Base-by-base conservation (phyloP, 768 basidiomycete genomes). In the Russula compacta region DNA sequence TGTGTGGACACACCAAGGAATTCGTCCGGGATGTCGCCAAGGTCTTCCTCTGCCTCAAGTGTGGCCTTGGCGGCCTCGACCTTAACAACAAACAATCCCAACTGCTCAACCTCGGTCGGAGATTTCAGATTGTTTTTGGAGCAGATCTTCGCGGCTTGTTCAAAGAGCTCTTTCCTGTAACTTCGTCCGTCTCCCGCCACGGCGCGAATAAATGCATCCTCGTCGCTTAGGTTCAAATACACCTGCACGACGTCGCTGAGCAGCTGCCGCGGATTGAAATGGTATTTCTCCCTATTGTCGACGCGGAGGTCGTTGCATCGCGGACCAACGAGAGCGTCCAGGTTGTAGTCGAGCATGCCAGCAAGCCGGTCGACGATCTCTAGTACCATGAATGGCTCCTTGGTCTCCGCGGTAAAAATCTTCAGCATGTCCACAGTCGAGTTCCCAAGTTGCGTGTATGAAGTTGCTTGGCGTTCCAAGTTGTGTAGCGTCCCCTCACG, bases 351-450 rank as follows among this genome's bases (percentile, higher is more conserved):
- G 68, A 99, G 74, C 90, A 97, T 98, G 0, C 95, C 95, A 3
- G 97, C 97, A 15, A 99, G 80, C 39, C 89, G 83, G 71, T 95
- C 88, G 54, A 98, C 91, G 50, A 99, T 98, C 74, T 99, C 97
- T 8, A 90, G 87, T 73, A 92, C 88, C 83, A 97, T 89, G 74
- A 98, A 99, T 0, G 97, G 95, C 32, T 78, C 82, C 70, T 89
- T 92, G 0, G 92, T 90, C 71, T 95, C 89, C 0, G 86, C 89
- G 0, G 95, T 95, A 75, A 98, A 94, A 56, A 90, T 80, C 70
- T 91, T 92, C 67, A 99, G 81, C 17, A 98, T 78, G 52, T 86
- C 85, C n/a, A 99, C 87, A 3, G 92, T 94, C 19, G 89, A 89
- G 64, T 87, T 81, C 15, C 93, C 91, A 19, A 97, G 82, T 32